Evolutionary conservation across 768 basidiomycete species (phyloP).

Genomic region (Lactarius pseudohatsudake): DNA sequence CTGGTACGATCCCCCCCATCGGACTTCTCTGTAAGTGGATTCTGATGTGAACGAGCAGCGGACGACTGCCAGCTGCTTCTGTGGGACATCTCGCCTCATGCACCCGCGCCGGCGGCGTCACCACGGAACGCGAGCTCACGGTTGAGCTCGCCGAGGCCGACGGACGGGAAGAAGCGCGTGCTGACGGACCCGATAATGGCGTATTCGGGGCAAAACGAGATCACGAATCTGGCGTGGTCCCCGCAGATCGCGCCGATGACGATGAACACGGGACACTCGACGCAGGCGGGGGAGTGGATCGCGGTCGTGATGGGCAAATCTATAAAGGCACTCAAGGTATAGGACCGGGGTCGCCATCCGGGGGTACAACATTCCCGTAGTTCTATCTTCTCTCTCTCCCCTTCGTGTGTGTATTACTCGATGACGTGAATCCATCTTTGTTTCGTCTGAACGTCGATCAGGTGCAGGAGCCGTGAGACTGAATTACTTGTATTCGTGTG

Average conservation of each 20-base stretch:
- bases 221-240: constrained; percentile 89
- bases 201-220: constrained; percentile 73
- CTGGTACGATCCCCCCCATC: constrained; percentile 52
- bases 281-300: constrained; percentile 81
- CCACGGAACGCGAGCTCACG: constrained; percentile 70
- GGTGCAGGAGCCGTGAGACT: neutral
- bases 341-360: constrained; percentile 31
- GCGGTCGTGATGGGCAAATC: constrained; percentile 80
- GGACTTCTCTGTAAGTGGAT: neutral
- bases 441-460: neutral
- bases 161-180: constrained; percentile 69
- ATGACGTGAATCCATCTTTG: neutral
- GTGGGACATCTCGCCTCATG: constrained; percentile 80
- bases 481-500: neutral
- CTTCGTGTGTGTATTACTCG: neutral
- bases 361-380: neutral
- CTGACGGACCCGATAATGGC: constrained; percentile 81
- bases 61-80: constrained; percentile 94
- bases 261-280: constrained; percentile 72
- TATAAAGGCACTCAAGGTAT: constrained; percentile 81
- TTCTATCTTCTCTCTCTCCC: neutral
- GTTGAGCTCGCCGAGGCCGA: constrained; percentile 73
- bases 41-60: constrained; percentile 43
- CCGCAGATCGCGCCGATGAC: constrained; percentile 75
- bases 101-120: constrained; percentile 56